Evolutionary conservation across 805 yeast genomes (phyloP), one percentile per base, ranked within the genome.

Genomic region (Sugiyamaella mastotermitis): DNA sequence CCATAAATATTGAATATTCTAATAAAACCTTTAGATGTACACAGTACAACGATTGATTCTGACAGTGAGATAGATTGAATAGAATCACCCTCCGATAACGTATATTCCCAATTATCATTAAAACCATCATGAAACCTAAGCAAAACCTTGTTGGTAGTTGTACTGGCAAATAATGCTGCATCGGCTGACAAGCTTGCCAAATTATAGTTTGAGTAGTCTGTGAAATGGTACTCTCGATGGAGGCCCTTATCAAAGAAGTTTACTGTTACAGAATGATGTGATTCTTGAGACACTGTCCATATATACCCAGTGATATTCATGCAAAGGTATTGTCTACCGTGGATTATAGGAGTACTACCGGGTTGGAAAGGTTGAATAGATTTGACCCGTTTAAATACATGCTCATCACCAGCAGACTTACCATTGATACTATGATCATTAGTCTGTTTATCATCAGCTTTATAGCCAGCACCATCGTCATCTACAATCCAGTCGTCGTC

Each of bases 321-420:
- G 15, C 86, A 76, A 28, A 90, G 61, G 51, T 86, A 88, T 38
- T 95, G 68, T 58, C 90, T 73, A 37, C 76, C 74, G 36, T 64
- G 62, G 22, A 61, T 60, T 81, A 88, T 87, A 0, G 95, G 95
- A 0, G 97, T 90, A 5, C 82, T 74, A 1, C 97, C 97, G 1
- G 85, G 83, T 3, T 94, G 85, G 49, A 78, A 81, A 0, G 96
- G 88, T 32, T 62, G 37, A 26, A 26, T 11, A 24, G 35, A 14
- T 33, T 26, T 27, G 30, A 24, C 19, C 9, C 40, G 29, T 35
- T 40, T 35, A n/a, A 25, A 11, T n/a, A 27, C 38, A 9, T 24
- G 24, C 25, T 31, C 43, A 15, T 33, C 26, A 9, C 35, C 38
- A 31, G 22, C 8, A 14, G 34, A 17, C 35, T 23, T 24, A 9